Evolutionary conservation across 1,139 yeast species (phyloP), one percentile per base, ranked within the genome.

Genomic region (Citeromyces hawaiiensis): DNA sequence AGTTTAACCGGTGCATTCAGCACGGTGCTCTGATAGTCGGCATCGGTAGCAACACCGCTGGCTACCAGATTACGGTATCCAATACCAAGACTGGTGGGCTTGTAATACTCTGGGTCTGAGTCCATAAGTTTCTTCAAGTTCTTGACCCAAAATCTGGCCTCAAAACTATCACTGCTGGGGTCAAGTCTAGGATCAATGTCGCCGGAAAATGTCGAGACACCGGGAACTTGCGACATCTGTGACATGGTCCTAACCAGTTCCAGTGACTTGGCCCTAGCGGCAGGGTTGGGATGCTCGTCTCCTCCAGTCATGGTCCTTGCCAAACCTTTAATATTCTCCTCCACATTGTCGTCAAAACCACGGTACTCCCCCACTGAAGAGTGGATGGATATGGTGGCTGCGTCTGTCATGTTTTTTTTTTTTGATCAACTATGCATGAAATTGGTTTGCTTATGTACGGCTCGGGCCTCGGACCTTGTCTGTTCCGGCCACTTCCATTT

Each of bases 21-120:
- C 9, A 82, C 77, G 2, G 87, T 83, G 18, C 81, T 64, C 57
- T 83, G 94, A 58, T 80, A 86, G 51, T 83, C 91, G 2, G 87
- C 71, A 51, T 81, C 93, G 4, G 81, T 66, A 9, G 91, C 87
- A 43, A 70, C 69, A 43, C 95, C 96, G 47, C 67, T 71, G 2
- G 88, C 93, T 42, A 82, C 60, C 47, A 86, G 60, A 49, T 82
- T 61, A 44, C 71, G 69, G 66, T 78, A 86, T 3, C 81, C 70
- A 32, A 86, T 64, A 9, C 94, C 94, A 43, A 83, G 60, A 14
- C 72, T 65, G 32, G 76, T 66, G 11, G 76, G 76, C 48, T 76
- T 76, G 56, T 73, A 82, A 51, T 75, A 68, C 3, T 76, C 86
- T 0, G 78, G 76, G 47, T 80, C 83, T 16, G 66, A 60, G 43